Conservation (phyloP, 2,329 filamentous ascomycete species). For the Arachnopeziza araneosa region DNA sequence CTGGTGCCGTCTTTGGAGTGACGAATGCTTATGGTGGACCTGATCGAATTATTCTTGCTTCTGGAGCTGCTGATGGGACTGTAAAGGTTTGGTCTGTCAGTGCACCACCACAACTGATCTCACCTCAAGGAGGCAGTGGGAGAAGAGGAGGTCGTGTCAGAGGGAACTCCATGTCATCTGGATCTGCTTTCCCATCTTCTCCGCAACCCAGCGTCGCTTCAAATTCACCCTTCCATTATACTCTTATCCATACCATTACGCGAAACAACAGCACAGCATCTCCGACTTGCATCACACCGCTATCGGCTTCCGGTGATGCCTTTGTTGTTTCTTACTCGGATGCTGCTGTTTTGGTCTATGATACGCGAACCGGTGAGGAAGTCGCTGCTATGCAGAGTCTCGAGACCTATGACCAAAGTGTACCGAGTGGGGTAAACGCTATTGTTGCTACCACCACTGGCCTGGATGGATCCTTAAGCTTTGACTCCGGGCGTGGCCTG, state of each 20-base stretch:
- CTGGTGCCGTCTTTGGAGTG: constrained; percentile 74
- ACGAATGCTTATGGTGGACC: constrained; percentile 69
- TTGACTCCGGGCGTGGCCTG: constrained; percentile 58
- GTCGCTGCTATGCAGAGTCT: constrained; percentile 87
- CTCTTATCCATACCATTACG: constrained; percentile 79
- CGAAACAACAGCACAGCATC: constrained; percentile 64
- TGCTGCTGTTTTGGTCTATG: constrained; percentile 84
- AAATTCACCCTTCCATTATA: constrained; percentile 80
- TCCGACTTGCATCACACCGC: constrained; percentile 86
- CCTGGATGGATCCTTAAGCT: constrained; percentile 58
- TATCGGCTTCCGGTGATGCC: constrained; percentile 75
- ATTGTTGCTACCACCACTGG: constrained; percentile 83
- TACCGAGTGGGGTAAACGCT: constrained; percentile 78
- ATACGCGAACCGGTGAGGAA: constrained; percentile 81
- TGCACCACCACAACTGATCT: constrained; percentile 78
- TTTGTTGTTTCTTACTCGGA: constrained; percentile 94
- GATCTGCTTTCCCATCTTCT: constrained; percentile 83
- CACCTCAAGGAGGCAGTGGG: constrained; percentile 63
- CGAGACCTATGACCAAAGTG: constrained; percentile 88
- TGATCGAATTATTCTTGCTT: constrained; percentile 84
- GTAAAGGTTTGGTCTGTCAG: constrained; percentile 94
- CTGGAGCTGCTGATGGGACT: constrained; percentile 83
- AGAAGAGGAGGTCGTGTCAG: constrained; percentile 73
- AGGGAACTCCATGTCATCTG: constrained; percentile 90
- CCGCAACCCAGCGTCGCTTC: constrained; percentile 86